Base-by-base conservation (phyloP, 768 basidiomycete genomes). In the Suillus plorans region DNA sequence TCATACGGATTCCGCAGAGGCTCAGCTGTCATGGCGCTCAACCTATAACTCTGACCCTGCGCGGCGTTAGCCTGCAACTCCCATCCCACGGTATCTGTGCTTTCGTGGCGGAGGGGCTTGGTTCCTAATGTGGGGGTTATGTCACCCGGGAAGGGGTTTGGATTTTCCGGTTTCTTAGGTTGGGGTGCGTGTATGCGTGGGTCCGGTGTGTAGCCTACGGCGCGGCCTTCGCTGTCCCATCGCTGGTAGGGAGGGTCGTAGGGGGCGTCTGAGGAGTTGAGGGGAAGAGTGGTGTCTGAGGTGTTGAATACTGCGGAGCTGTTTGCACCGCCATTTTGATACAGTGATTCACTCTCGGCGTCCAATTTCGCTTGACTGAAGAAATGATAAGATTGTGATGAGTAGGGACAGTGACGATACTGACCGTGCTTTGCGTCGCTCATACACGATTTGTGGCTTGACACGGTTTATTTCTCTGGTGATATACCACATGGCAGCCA, bases 401-500 rank as follows among this genome's bases (percentile, higher is more conserved):
- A 59, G 37, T 20, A 18, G 53, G 1, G 1, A 12, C 20, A 44
- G 49, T 41, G 18, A 47, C 47, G 37, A 25, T 34, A 74, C 74
- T 69, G 65, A 90, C 87, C 90, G 81, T 16, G 88, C 89, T 73
- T 92, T 91, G 53, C 90, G 85, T 45, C 88, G 80, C 13, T 82
- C 85, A 64, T 90, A 85, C 60, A 93, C 86, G n/a, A 92, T 82
- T 4, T 77, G 73, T 5, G 86, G 85, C 70, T 91, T 92, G 42
- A 82, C 86, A 61, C 80, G 78, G 74, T 87, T 85, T 85, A 97
- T 92, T 74, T 87, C 72, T 61, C 75, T 81, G 68, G 84, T 84
- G 69, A 97, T 92, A 73, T 91, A 96, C 91, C 92, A 95, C 82
- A 91, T 89, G 0, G 95, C 90, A 31, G 78, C 73, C 60, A 91